Base-by-base conservation (phyloP, 2,329 filamentous ascomycete genomes). In the Ceratocystis smalleyi region DNA sequence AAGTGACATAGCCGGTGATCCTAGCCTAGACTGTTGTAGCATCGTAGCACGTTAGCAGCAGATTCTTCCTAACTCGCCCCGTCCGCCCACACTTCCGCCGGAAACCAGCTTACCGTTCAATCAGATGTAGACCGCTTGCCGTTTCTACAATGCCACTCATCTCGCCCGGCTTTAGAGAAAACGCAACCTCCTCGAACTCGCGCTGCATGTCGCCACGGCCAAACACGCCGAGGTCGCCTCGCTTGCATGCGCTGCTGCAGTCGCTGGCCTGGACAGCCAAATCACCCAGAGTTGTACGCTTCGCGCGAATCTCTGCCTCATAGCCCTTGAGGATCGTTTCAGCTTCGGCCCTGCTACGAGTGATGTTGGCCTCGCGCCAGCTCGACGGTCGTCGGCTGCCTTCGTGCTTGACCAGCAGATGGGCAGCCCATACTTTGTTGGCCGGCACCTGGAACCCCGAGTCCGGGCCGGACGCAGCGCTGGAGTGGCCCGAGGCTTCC, bases 171-270 rank as follows among this genome's bases (percentile, higher is more conserved):
- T 91, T 82, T 64, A 99, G 79, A n/a, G 82, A 86, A 76, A 99
- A 99, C 1, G 94, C 88, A 3, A 91, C 91, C 65, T 96, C 90
- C 77, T 99, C 94, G 72, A 99, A 99, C 76, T 96, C 92, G 78
- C 91, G 92, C 74, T 99, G 94, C 94, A 99, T 99, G 71, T 97
- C 92, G 32, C 91, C 90, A 71, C 82, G 85, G 64, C 90, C 91
- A 74, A 99, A 99, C 75, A 91, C 96, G 22, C 94, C 94, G 77
- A 99, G 77, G 73, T 99, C 94, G 65, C 94, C 94, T 69, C 86
- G 84, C 81, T 97, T 99, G 70, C 91, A 84, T 35, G 94, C 91
- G 70, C 91, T 96, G 75, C 89, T 95, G 77, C 92, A 97, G 77
- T 99, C 94, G 17, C 89, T 95, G 77, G 97, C 94, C 54, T 84